Conservation (phyloP, 345 rosid genomes). For the Melastoma malabathricum region DNA sequence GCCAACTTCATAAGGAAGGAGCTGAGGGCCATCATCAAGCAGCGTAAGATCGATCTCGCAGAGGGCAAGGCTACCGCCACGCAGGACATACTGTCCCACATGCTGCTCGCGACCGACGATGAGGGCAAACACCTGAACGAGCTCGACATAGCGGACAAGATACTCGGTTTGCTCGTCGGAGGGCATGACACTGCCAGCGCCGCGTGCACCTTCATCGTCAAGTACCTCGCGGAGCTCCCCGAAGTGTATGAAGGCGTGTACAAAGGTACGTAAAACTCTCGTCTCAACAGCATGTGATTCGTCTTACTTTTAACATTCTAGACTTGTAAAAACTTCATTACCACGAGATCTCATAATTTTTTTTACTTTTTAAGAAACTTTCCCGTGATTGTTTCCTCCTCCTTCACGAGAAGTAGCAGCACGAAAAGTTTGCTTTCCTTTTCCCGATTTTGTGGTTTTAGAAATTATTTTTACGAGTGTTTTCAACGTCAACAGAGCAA, state of each 20-base stretch:
- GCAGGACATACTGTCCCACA: constrained; percentile 4
- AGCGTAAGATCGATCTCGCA: constrained; percentile 3
- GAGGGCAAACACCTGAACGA: constrained; percentile 2
- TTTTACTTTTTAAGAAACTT: too few species aligned
- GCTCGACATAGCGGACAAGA: constrained; percentile 1
- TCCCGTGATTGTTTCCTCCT: too few species aligned
- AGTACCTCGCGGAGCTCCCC: constrained; percentile 1
- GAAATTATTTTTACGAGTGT: too few species aligned
- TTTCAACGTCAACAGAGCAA: too few species aligned
- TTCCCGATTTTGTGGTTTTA: too few species aligned
- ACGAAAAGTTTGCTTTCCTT: too few species aligned
- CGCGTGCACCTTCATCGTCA: constrained; percentile 1
- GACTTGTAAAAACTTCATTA: too few species aligned
- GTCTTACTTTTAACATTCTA: too few species aligned
- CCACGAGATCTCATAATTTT: too few species aligned
- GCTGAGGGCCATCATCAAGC: constrained; percentile 1
- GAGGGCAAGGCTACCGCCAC: background rate
- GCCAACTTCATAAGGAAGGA: constrained; percentile 1
- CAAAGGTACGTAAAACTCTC: too few species aligned
- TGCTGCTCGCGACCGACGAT: constrained; percentile 2
- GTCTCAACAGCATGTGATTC: too few species aligned
- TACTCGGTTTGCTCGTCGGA: constrained; percentile 1
- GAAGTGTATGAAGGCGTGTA: background rate
- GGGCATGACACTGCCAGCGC: constrained; percentile 5
- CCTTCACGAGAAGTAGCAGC: too few species aligned